Evolutionary conservation across 2,329 filamentous ascomycete genomes (phyloP), one percentile per base, ranked within the genome.

Genomic region (Aureobasidium sp.): DNA sequence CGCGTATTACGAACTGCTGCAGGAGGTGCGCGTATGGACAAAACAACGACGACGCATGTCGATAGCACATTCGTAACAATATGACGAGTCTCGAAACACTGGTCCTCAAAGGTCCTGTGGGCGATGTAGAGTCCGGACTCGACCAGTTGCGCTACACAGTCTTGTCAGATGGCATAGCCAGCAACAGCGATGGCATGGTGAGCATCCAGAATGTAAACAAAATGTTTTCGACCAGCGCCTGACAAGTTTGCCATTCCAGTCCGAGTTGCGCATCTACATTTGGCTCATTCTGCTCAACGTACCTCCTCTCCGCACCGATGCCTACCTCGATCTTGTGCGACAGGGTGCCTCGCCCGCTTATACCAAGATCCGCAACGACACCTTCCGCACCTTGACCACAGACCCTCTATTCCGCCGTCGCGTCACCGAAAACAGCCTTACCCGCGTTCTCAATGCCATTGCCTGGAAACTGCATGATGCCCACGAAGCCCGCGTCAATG

Each of bases 361-460:
- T 77, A 86, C 90, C 70, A 99, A 99, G 78, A 99, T 99, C 72
- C 90, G 92, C 73, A 97, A 99, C 76, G 94, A 99, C 75, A 97
- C 94, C 44, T 97, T 97, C 75, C 90, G 94, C 69, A 99, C 94
- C 0, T 81, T 99, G 61, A 94, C 94, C 36, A 97, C 93, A 57
- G 94, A 99, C 71, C 92, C 93, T n/a, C 84, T 99, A 39, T 99
- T 97, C 80, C 90, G 94, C 65, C 87, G 94, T 36, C 88, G 93
- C 63, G 94, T 99, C 64, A 96, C 91, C 63, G 94, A 99, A 75
- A 95, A 95, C 65, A 96, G 90, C 74, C 79, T 99, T 46, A 97
- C 96, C 64, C 89, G 94, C 13, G 83, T 99, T 5, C 84, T 99
- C 63, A 99, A 99, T 73, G 94, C 94, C 27, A 86, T 96, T 48